These are phyloP conservation scores for Symbiotaphrina buchneri DNA, from an alignment of 495 filamentous ascomycete species.

Conservation along the genomic window DNA sequence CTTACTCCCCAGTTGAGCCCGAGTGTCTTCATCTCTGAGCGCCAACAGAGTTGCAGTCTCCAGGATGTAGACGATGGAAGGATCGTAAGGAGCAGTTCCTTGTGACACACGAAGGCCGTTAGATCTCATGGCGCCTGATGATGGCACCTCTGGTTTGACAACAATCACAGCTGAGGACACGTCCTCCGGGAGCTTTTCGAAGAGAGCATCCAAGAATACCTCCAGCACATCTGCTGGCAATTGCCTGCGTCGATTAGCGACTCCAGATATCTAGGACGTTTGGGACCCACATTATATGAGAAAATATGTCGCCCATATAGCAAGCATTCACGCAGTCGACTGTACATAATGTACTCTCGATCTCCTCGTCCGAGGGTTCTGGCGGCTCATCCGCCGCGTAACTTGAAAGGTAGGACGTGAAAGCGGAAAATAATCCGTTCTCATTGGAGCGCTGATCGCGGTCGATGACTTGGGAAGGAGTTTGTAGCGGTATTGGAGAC, in stretches of 20 bases:
- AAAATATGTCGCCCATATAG: conserved; percentile 59
- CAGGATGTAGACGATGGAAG: conserved; percentile 65
- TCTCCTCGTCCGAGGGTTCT: conserved; percentile 89
- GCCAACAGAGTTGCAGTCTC: conserved; percentile 75
- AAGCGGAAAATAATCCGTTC: conserved; percentile 69
- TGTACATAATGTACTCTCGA: conserved; percentile 85
- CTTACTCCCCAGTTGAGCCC: conserved; percentile 48
- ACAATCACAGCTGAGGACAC: conserved; percentile 61
- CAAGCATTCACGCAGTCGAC: conserved; percentile 89
- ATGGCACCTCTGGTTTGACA: conserved; percentile 60
- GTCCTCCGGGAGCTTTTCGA: conserved; percentile 74
- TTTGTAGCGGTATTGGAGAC: conserved; percentile 69
- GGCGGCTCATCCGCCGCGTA: conserved; percentile 96
- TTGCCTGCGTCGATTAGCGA: conserved; percentile 23
- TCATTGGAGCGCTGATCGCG: conserved; percentile 56
- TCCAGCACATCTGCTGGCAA: conserved; percentile 45
- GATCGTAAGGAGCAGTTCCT: conserved; percentile 52
- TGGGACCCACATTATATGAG: conserved; percentile 68
- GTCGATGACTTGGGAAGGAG: conserved; percentile 83
- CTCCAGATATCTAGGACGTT: too few relatives aligned
- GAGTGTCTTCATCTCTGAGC: conserved; percentile 49
- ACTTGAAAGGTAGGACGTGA: conserved; percentile 92
- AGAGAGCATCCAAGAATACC: conserved; percentile 44
- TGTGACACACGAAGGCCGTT: conserved; percentile 29
- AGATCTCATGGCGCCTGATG: conserved; percentile 19